Evolutionary conservation across 352 stramenopile genomes (phyloP).

Genomic region (Globisporangium alternatum): DNA sequence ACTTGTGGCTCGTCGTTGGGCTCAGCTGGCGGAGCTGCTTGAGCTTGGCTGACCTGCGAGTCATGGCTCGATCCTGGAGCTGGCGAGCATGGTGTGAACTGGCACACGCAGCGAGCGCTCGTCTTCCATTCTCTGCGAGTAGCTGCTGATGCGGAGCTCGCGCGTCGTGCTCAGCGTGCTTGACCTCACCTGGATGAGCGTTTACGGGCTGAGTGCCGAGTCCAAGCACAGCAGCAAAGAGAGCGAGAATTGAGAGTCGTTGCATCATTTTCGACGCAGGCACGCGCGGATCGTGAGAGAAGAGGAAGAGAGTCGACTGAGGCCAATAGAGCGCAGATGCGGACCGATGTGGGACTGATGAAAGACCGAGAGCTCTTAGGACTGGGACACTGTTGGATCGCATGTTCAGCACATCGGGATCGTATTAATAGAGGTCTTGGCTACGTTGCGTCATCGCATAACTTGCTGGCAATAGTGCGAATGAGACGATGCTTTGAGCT

Average conservation of each 20-base stretch:
- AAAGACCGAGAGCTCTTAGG: too few relatives aligned
- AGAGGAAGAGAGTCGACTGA: background rate
- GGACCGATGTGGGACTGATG: background rate
- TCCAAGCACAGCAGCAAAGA: background rate
- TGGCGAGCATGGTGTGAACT: background rate
- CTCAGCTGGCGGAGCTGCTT: slow-evolving; percentile 4
- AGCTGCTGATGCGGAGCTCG: slow-evolving; percentile 9
- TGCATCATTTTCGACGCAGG: background rate
- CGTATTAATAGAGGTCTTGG: too few relatives aligned
- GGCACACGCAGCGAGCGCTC: slow-evolving; percentile 11
- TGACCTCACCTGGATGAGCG: background rate
- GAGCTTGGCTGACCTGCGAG: background rate
- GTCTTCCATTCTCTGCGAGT: slow-evolving; percentile 3
- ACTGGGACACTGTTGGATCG: too few relatives aligned
- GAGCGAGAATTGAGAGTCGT: background rate
- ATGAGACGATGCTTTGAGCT: too few relatives aligned
- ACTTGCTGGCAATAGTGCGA: too few relatives aligned
- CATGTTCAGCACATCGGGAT: too few relatives aligned
- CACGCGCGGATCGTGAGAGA: background rate
- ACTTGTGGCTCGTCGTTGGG: slow-evolving; percentile 10
- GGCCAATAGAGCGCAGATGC: background rate
- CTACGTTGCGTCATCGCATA: too few relatives aligned
- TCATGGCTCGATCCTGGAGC: slow-evolving; percentile 8
- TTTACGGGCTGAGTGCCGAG: background rate
- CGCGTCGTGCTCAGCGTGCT: background rate